Conservation (phyloP, 257 asterid genomes). For the Solanum corneliomulleri region DNA sequence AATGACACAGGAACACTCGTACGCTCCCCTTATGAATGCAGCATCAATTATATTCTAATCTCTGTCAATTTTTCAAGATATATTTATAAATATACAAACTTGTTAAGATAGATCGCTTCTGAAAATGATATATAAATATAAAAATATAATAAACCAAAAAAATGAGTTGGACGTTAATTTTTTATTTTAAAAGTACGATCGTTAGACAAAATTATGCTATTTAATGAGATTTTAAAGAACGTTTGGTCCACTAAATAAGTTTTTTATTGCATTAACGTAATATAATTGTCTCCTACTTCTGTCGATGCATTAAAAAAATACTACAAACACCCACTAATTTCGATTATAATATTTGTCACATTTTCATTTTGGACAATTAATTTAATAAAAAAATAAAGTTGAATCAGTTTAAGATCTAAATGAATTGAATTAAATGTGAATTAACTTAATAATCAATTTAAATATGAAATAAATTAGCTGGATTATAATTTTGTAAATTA, state of each 20-base stretch:
- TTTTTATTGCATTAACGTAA: neutral
- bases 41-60: too few species aligned
- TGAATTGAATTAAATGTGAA: neutral
- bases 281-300: neutral
- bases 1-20: neutral
- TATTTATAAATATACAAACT: neutral
- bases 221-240: neutral
- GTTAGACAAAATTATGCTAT: neutral
- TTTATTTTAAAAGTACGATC: neutral
- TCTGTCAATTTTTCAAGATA: too few species aligned
- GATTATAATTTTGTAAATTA: neutral
- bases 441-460: neutral
- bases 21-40: too few species aligned
- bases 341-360: neutral
- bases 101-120: neutral
- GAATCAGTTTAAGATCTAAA: neutral
- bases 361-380: neutral
- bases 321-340: neutral
- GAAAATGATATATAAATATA: neutral
- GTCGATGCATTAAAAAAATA: neutral
- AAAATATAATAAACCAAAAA: too few species aligned
- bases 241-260: neutral
- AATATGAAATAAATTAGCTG: neutral
- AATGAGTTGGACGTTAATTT: neutral
- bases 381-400: neutral